Evolutionary conservation across 2,329 filamentous ascomycete species (phyloP).

Genomic region (Xylaria sp.): DNA sequence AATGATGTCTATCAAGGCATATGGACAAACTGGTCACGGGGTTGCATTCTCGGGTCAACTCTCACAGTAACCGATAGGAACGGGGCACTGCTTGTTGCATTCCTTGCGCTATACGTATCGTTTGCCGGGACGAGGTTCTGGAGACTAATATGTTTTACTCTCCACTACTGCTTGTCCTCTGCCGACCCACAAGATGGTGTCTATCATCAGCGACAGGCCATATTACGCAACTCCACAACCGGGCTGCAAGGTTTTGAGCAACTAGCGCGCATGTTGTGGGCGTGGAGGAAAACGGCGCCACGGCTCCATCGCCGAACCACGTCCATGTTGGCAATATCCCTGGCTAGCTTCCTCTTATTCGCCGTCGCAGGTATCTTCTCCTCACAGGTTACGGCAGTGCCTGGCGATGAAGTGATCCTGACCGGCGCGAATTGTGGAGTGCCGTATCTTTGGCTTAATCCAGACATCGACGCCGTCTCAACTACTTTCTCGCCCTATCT

Average conservation of each 20-base stretch:
- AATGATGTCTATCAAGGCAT: not conserved
- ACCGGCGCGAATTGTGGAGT: constrained; percentile 23
- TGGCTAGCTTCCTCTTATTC: constrained; percentile 1
- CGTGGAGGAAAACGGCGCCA: not conserved
- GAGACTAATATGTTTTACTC: not conserved
- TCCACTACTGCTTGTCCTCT: not conserved
- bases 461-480: not conserved
- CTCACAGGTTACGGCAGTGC: not conserved
- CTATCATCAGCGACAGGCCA: constrained; percentile 6
- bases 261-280: not conserved
- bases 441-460: not conserved
- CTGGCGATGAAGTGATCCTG: constrained; percentile 27
- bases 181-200: not conserved
- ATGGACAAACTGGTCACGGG: too few relatives aligned
- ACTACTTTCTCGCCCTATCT: constrained; percentile 7
- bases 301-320: not conserved
- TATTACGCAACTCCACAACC: constrained; percentile 3
- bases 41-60: too few relatives aligned
- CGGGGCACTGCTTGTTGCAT: constrained; percentile 1
- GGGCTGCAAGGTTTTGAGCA: not conserved
- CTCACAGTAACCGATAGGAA: not conserved
- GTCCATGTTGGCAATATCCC: not conserved
- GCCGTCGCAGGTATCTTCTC: constrained; percentile 6
- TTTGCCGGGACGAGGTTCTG: not conserved
- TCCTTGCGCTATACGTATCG: not conserved